Percentiles rank a stretch among this genome's conserved stretches.
Evolutionary conservation across 2,329 filamentous ascomycete genomes (phyloP).

Genomic region (Ophiostoma montium): DNA sequence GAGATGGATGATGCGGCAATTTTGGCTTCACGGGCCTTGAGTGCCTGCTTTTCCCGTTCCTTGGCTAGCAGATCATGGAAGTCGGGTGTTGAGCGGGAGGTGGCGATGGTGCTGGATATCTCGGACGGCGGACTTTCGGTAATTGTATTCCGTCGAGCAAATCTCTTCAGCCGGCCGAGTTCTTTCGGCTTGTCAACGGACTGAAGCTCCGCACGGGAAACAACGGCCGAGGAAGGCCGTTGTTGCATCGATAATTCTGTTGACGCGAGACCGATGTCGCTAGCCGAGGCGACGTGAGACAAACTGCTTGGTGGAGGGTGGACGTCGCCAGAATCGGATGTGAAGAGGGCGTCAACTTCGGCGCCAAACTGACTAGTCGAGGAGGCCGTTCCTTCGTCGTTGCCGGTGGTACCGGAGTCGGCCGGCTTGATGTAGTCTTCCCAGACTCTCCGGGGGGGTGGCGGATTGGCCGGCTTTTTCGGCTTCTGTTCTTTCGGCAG

Average conservation of each 20-base stretch:
- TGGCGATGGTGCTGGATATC: constrained; percentile 29
- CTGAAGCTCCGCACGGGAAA: not conserved
- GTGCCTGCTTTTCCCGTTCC: constrained; percentile 8
- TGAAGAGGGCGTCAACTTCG: constrained; percentile 2
- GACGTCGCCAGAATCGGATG: not conserved
- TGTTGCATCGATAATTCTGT: not conserved
- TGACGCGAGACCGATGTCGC: not conserved
- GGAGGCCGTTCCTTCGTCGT: not conserved
- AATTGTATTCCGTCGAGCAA: constrained; percentile 30
- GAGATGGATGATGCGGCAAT: not conserved
- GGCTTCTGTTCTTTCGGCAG: not conserved
- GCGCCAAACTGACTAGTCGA: constrained; percentile 1
- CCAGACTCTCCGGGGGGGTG: constrained; percentile 9
- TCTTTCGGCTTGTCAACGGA: not conserved
- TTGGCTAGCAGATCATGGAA: constrained; percentile 20
- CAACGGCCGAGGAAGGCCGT: constrained; percentile 2
- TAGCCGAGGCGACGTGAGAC: not conserved
- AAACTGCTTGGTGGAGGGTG: not conserved
- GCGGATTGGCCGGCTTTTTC: not conserved
- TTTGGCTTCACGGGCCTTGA: not conserved
- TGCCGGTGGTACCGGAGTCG: not conserved
- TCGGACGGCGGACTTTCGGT: constrained; percentile 33
- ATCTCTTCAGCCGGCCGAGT: constrained; percentile 17
- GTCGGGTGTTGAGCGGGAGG: constrained; percentile 28
- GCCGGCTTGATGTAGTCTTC: constrained; percentile 8